These are phyloP conservation scores for Aureobasidium zeae DNA, from an alignment of 2,329 filamentous ascomycete genomes.

Conservation along the genomic window DNA sequence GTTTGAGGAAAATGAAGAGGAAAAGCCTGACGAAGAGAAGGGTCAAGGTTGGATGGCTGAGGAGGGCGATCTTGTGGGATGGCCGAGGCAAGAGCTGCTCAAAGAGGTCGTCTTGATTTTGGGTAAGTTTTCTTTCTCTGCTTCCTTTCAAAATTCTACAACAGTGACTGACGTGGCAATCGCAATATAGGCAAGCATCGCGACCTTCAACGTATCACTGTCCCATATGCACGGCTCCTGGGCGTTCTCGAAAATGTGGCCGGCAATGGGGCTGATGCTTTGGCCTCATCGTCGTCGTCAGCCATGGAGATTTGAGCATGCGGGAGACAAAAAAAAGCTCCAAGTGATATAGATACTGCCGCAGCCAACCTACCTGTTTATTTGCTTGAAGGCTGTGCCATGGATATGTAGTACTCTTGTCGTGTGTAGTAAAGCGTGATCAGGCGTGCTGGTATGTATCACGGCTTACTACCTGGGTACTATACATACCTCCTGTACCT, in stretches of 20 bases:
- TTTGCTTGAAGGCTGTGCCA: too few species aligned
- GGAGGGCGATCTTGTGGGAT: slow-evolving; percentile 73
- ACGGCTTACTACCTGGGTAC: too few species aligned
- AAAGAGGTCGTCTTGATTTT: slow-evolving; percentile 88
- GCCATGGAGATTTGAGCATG: slow-evolving; percentile 12
- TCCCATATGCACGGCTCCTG: slow-evolving; percentile 82
- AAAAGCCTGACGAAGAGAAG: slow-evolving; percentile 35
- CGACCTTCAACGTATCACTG: slow-evolving; percentile 86
- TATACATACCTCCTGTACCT: too few species aligned
- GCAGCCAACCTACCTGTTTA: too few species aligned
- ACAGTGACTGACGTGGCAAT: not conserved
- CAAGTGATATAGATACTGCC: too few species aligned
- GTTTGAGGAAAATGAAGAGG: slow-evolving; percentile 49
- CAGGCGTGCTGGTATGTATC: too few species aligned
- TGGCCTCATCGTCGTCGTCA: slow-evolving; percentile 4
- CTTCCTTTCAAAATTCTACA: not conserved
- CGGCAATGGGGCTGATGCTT: slow-evolving; percentile 15
- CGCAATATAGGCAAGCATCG: slow-evolving; percentile 78
- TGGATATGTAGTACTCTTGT: too few species aligned
- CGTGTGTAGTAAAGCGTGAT: too few species aligned
- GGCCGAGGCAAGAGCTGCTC: slow-evolving; percentile 77
- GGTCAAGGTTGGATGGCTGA: slow-evolving; percentile 53
- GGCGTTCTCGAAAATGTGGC: slow-evolving; percentile 43
- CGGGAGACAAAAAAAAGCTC: too few species aligned
- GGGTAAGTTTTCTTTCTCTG: slow-evolving; percentile 49